phyloP scores from a whole-genome alignment of 169 alveolate genomes.

The Plasmodium gonderi region DNA sequence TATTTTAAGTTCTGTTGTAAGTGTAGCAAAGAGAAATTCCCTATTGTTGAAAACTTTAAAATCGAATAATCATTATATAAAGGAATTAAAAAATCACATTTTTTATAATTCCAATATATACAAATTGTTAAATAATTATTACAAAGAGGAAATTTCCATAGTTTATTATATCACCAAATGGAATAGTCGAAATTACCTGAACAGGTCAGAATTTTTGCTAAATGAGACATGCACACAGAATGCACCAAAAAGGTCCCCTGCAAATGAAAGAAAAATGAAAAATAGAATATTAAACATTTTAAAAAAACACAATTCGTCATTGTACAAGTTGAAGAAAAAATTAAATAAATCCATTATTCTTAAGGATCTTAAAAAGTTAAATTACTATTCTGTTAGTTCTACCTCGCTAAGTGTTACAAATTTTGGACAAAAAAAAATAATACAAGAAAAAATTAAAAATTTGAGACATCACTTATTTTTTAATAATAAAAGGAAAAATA shows the following conservation, averaged over 20 bases:
- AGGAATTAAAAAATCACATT: conserved; percentile 44
- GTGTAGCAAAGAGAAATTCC: conserved; percentile 43
- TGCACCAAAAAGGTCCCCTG: not conserved
- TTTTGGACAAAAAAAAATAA: not conserved
- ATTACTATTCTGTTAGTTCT: not conserved
- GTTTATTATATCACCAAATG: conserved; percentile 56
- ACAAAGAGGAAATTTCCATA: conserved; percentile 39
- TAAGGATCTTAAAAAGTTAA: conserved; percentile 36
- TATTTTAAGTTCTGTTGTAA: conserved; percentile 33
- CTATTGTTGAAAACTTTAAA: conserved; percentile 24
- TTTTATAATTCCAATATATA: conserved; percentile 42
- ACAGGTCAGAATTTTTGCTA: conserved; percentile 21
- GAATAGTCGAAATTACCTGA: conserved; percentile 13
- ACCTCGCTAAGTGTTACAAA: not conserved
- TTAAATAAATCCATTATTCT: conserved; percentile 39
- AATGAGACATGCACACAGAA: not conserved
- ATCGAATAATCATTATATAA: conserved; percentile 33
- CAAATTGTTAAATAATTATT: conserved; percentile 28
- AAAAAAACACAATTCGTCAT: conserved; percentile 47
- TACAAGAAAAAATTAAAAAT: not conserved
- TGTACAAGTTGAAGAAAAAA: conserved; percentile 46
- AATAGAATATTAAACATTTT: conserved; percentile 17
- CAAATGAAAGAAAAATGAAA: not conserved
- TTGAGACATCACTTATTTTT: conserved; percentile 1
- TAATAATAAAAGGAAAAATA: not conserved